Percentiles rank a stretch among this genome's conserved stretches.
Evolutionary conservation across 2,329 filamentous ascomycete species (phyloP).

Genomic region (Stemphylium beticola): DNA sequence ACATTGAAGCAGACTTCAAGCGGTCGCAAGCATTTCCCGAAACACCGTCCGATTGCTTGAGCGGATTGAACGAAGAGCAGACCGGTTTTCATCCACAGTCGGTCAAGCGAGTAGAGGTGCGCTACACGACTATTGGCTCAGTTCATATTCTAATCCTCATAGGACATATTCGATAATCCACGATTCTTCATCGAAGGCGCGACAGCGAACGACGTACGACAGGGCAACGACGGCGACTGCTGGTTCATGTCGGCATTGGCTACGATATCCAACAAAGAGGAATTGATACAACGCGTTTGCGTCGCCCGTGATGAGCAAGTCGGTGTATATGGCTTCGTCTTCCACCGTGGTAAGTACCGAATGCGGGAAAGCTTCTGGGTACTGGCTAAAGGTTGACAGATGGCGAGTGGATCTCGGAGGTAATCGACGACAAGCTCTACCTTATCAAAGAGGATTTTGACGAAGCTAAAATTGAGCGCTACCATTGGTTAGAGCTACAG

Average conservation of each 20-base stretch:
- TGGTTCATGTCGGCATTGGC: slow-evolving; percentile 85
- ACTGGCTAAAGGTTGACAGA: slow-evolving; percentile 56
- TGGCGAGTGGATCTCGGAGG: slow-evolving; percentile 89
- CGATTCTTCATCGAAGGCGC: slow-evolving; percentile 80
- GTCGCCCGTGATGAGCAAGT: slow-evolving; percentile 74
- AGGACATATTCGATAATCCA: slow-evolving; percentile 80
- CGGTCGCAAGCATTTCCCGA: slow-evolving; percentile 40
- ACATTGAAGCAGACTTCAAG: slow-evolving; percentile 79
- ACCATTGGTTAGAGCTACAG: slow-evolving; percentile 73
- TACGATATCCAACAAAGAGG: slow-evolving; percentile 75
- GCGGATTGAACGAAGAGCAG: slow-evolving; percentile 52
- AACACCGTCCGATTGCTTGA: slow-evolving; percentile 56
- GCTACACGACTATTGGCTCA: not conserved
- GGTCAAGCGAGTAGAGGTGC: slow-evolving; percentile 71
- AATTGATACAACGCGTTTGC: slow-evolving; percentile 74
- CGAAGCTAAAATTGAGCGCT: slow-evolving; percentile 72
- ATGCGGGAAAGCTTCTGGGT: slow-evolving; percentile 1
- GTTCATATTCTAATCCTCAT: slow-evolving; percentile 28
- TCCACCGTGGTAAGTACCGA: slow-evolving; percentile 65
- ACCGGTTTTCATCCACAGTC: slow-evolving; percentile 66
- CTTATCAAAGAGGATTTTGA: slow-evolving; percentile 84
- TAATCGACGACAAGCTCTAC: slow-evolving; percentile 90
- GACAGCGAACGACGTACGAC: slow-evolving; percentile 77
- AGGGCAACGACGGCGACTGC: slow-evolving; percentile 80
- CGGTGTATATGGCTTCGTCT: slow-evolving; percentile 86